These are phyloP conservation scores for Sclerotinia nivalis DNA, from an alignment of 2,329 filamentous ascomycete species.

Conservation along the genomic window DNA sequence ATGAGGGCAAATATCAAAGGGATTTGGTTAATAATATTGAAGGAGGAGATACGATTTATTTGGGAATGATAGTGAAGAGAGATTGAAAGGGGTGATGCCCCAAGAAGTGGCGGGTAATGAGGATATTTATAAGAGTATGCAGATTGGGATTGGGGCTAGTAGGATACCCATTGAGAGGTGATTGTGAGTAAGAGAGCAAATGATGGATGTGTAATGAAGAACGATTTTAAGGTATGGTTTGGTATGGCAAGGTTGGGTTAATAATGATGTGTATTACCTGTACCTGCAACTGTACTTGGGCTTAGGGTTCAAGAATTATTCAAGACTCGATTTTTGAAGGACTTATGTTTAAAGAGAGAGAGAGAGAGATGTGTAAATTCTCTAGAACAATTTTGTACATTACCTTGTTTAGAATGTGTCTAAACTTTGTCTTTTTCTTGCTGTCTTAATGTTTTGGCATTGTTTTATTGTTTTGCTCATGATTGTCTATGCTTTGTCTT, in stretches of 20 bases:
- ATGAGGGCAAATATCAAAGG: slow-evolving; percentile 7
- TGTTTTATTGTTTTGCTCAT: too few species aligned
- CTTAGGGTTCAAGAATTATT: not conserved
- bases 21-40: slow-evolving; percentile 11
- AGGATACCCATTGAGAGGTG: not conserved
- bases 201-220: not conserved
- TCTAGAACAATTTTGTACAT: too few species aligned
- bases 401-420: too few species aligned
- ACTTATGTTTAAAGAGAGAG: too few species aligned
- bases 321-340: too few species aligned
- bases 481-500: too few species aligned
- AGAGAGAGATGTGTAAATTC: too few species aligned
- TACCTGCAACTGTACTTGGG: not conserved
- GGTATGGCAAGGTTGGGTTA: not conserved
- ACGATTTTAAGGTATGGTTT: not conserved
- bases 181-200: too few species aligned
- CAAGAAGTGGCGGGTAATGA: not conserved
- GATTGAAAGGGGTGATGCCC: not conserved
- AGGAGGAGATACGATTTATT: not conserved
- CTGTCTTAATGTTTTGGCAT: too few species aligned
- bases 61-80: slow-evolving; percentile 12
- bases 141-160: slow-evolving; percentile 10
- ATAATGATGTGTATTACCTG: not conserved
- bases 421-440: too few species aligned
- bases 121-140: slow-evolving; percentile 1